Evolutionary conservation across 306 rosid genomes (phyloP).

Genomic region (Hippophae gyantsensis): DNA sequence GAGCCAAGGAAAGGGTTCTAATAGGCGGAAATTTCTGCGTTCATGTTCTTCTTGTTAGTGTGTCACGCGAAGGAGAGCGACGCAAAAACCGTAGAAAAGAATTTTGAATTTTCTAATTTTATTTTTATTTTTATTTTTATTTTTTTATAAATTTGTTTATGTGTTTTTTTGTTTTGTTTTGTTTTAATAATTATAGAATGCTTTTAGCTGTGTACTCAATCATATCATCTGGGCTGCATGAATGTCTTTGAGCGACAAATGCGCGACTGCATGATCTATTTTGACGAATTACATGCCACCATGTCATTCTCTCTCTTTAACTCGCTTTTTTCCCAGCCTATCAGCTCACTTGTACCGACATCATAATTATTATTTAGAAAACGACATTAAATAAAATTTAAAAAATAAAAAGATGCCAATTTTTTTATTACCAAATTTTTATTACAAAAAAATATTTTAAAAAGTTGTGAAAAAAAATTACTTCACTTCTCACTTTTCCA

Average conservation of each 20-base stretch:
- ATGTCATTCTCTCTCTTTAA: neutral
- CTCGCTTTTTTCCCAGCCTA: neutral
- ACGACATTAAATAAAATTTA: too few species aligned
- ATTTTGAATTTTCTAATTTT: neutral
- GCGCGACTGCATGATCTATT: slow-evolving; percentile 9
- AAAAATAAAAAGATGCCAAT: too few species aligned
- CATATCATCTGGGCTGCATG: neutral
- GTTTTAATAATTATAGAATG: slow-evolving; percentile 14
- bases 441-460: too few species aligned
- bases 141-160: neutral
- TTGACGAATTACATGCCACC: slow-evolving; percentile 16
- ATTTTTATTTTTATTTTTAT: neutral
- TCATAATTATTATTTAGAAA: too few species aligned
- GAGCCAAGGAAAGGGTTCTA: slow-evolving; percentile 17
- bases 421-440: too few species aligned
- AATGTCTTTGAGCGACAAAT: slow-evolving; percentile 12
- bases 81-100: slow-evolving; percentile 3
- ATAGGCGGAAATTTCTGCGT: slow-evolving; percentile 27
- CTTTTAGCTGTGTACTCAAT: slow-evolving; percentile 4
- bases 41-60: slow-evolving; percentile 21
- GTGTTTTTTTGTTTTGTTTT: neutral
- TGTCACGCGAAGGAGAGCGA: slow-evolving; percentile 4
- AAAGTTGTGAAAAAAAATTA: too few species aligned
- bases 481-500: too few species aligned
- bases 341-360: neutral